Evolutionary conservation across 306 rosid species (phyloP), one percentile per base, ranked within the genome.

Genomic region (Vigna radiata): DNA sequence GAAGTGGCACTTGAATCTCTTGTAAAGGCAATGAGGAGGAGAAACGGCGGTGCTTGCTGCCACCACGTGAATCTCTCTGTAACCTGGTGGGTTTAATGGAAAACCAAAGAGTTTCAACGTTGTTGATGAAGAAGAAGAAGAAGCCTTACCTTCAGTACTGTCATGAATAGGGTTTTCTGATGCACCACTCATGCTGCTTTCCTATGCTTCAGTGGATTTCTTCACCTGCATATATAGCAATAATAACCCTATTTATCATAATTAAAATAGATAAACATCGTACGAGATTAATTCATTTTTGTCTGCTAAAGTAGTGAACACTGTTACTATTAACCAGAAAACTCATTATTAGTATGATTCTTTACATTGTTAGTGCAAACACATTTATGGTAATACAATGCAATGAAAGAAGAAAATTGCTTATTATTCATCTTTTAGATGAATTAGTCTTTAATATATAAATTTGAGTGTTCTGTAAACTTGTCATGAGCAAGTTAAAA

Each of bases 1-100:
- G 12, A 77, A 85, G 8, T 78, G 71, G 68, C 88, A 84, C 18
- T 2, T 80, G 63, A 73, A 58, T 79, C 41, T 72, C 29, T 79
- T 79, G 37, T 37, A 39, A 15, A 1, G 9, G 10, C 23, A 4
- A 25, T 19, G 2, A 68, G 16, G 23, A 36, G 33, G 33, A 29
- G 33, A 29, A 29, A 29, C 33, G 5, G 33, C 33, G 33, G 12
- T 15, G 2, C 17, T 12, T 5, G 49, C 6, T 8, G 17, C 33
- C 33, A 29, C 33, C 33, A 64, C 43, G 52, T 53, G 27, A 54
- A 54, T 54, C 1, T 66, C 70, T 63, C 36, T 25, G 2, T 63
- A n/a, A 19, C 27, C 5, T 0, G 23, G 7, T 39, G 46, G 52
- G 16, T 43, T 29, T 29, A 79, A 3, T 29, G 67, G 46, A 25